Percentiles rank a stretch among this genome's conserved stretches.
Evolutionary conservation across 202 grass and related monocot species (phyloP).

Genomic region (Digitaria exilis): DNA sequence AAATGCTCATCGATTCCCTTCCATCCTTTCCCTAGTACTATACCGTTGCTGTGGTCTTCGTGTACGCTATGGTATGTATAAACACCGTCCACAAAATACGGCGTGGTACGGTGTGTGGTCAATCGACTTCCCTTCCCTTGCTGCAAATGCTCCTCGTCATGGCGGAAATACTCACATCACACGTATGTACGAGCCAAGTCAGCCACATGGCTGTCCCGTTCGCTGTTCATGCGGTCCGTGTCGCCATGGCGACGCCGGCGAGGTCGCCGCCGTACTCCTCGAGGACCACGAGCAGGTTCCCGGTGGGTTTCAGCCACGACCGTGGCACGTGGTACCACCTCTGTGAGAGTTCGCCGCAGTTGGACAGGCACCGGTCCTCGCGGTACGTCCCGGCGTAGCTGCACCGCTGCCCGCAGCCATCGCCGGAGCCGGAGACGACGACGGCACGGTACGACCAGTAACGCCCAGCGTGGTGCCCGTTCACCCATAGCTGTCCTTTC

Average conservation of each 20-base stretch:
- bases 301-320: constrained; percentile 81
- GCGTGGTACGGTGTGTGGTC: too few relatives aligned
- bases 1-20: constrained; percentile 32
- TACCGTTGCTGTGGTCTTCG: constrained; percentile 29
- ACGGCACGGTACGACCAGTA: constrained; percentile 76
- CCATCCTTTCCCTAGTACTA: neutral
- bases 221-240: constrained; percentile 56
- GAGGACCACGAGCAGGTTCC: constrained; percentile 86
- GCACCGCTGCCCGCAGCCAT: constrained; percentile 64
- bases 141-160: neutral
- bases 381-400: constrained; percentile 69
- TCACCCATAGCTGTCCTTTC: constrained; percentile 93
- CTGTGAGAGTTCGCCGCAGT: constrained; percentile 77
- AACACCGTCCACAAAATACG: constrained; percentile 20
- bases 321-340: constrained; percentile 96
- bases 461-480: constrained; percentile 72
- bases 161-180: too few relatives aligned
- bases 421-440: neutral
- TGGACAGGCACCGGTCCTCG: constrained; percentile 56
- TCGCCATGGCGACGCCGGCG: constrained; percentile 68
- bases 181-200: too few relatives aligned
- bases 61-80: constrained; percentile 29
- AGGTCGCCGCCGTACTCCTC: constrained; percentile 91
- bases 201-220: too few relatives aligned
- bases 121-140: too few relatives aligned